Conservation (phyloP, 2,329 filamentous ascomycete species). For the Alternaria consortialis region DNA sequence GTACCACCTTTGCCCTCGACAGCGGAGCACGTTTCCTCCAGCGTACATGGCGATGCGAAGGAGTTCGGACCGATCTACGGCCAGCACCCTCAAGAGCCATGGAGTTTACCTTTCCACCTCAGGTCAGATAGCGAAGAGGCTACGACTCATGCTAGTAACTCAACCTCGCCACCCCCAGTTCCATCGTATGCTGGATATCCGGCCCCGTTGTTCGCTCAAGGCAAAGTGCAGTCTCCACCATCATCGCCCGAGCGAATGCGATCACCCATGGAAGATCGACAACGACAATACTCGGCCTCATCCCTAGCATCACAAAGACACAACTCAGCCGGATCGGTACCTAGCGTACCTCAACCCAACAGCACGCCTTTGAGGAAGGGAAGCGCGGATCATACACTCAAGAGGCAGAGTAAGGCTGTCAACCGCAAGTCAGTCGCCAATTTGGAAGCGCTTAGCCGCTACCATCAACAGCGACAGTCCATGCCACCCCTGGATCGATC, state of each 20-base stretch:
- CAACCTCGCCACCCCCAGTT: neutral
- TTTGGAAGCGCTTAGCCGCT: slow-evolving; percentile 12
- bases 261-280: slow-evolving; percentile 2
- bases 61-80: neutral
- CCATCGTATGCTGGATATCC: neutral
- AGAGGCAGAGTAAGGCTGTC: slow-evolving; percentile 15
- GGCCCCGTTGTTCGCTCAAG: neutral
- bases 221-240: slow-evolving; percentile 3
- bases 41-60: neutral
- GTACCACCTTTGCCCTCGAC: slow-evolving; percentile 6
- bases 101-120: slow-evolving; percentile 9
- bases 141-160: neutral
- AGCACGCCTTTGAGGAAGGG: slow-evolving; percentile 10
- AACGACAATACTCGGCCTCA: slow-evolving; percentile 8
- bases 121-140: neutral
- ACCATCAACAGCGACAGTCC: slow-evolving; percentile 23
- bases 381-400: slow-evolving; percentile 16
- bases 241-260: slow-evolving; percentile 1
- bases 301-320: neutral
- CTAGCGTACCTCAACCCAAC: neutral
- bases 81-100: slow-evolving; percentile 13
- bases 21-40: neutral
- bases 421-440: slow-evolving; percentile 14
- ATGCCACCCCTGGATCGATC: slow-evolving; percentile 8
- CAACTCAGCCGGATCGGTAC: slow-evolving; percentile 1